Evolutionary conservation across 352 stramenopile species (phyloP).

Genomic region (Pythium guiyangense): DNA sequence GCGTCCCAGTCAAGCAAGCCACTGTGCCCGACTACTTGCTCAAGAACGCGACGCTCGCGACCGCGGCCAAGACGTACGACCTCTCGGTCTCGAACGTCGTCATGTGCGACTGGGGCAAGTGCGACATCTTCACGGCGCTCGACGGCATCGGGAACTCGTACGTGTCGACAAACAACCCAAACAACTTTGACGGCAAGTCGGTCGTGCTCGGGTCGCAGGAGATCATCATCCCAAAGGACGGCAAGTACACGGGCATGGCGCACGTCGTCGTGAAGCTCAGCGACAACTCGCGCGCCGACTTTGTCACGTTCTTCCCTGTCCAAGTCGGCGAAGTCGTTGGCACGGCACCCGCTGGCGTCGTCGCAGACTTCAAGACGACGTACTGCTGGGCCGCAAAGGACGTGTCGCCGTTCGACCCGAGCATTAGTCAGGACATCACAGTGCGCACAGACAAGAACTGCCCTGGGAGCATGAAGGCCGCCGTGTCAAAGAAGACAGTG

Average conservation of each 20-base stretch:
- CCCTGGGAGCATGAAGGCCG: constrained; percentile 56
- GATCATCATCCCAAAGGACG: constrained; percentile 66
- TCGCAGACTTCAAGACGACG: constrained; percentile 57
- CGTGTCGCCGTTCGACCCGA: constrained; percentile 55
- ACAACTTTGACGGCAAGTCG: constrained; percentile 49
- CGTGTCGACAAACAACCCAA: constrained; percentile 63
- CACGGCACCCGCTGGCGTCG: constrained; percentile 37
- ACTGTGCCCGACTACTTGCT: constrained; percentile 40
- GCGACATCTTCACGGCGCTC: constrained; percentile 53
- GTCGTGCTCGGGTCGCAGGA: constrained; percentile 61
- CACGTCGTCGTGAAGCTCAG: constrained; percentile 64
- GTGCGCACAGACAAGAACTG: constrained; percentile 63
- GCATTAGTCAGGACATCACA: constrained; percentile 42
- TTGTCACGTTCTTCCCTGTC: constrained; percentile 75
- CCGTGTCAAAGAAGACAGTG: constrained; percentile 46
- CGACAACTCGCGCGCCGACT: constrained; percentile 63
- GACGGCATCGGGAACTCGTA: constrained; percentile 49
- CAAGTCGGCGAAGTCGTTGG: constrained; percentile 64
- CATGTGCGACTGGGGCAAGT: constrained; percentile 75
- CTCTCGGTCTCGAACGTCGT: constrained; percentile 66
- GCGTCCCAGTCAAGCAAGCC: constrained; percentile 30
- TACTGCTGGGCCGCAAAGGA: constrained; percentile 68
- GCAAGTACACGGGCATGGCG: constrained; percentile 76
- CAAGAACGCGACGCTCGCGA: constrained; percentile 23
- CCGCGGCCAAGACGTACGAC: constrained; percentile 35